Evolutionary conservation across 495 filamentous ascomycete species (phyloP).

Genomic region (Penicillium crystallinum): DNA sequence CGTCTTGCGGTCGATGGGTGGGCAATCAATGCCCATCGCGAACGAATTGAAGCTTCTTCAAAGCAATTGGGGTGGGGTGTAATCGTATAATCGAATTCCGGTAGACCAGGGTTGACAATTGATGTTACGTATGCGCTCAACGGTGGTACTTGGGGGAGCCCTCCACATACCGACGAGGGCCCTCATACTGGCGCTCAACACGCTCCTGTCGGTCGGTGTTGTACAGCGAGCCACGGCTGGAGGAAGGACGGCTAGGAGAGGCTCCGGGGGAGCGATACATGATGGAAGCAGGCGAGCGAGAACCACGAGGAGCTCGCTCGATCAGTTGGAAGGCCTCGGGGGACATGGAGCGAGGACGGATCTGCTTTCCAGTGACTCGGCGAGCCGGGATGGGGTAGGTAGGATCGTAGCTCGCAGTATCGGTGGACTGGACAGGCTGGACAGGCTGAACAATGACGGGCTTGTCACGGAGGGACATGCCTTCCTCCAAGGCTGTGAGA

Average conservation of each 20-base stretch:
- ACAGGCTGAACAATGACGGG: slow-evolving; percentile 12
- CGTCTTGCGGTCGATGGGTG: slow-evolving; percentile 11
- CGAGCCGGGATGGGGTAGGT: slow-evolving; percentile 37
- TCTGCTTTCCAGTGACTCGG: slow-evolving; percentile 14
- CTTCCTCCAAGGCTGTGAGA: slow-evolving; percentile 45
- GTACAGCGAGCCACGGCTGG: slow-evolving; percentile 42
- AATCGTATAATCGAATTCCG: neutral
- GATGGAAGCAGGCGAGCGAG: slow-evolving; percentile 17
- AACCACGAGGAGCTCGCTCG: slow-evolving; percentile 30
- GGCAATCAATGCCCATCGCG: slow-evolving; percentile 15
- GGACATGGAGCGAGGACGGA: slow-evolving; percentile 14
- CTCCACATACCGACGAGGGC: slow-evolving; percentile 21
- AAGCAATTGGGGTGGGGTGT: slow-evolving; percentile 1
- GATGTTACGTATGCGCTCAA: slow-evolving; percentile 12
- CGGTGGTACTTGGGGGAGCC: slow-evolving; percentile 29
- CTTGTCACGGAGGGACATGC: slow-evolving; percentile 31
- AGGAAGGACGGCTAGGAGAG: slow-evolving; percentile 29
- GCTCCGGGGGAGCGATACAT: slow-evolving; percentile 30
- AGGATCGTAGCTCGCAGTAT: slow-evolving; percentile 39
- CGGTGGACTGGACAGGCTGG: slow-evolving; percentile 9
- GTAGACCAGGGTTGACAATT: neutral
- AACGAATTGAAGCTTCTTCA: slow-evolving; percentile 12
- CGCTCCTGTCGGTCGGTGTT: slow-evolving; percentile 34
- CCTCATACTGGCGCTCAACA: slow-evolving; percentile 30
- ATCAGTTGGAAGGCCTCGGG: slow-evolving; percentile 30